A percentile compares a stretch with the other conserved stretches of the same genome.
Evolutionary conservation across 2,329 filamentous ascomycete genomes (phyloP).

Genomic region (Dryadomyces quercivorus): DNA sequence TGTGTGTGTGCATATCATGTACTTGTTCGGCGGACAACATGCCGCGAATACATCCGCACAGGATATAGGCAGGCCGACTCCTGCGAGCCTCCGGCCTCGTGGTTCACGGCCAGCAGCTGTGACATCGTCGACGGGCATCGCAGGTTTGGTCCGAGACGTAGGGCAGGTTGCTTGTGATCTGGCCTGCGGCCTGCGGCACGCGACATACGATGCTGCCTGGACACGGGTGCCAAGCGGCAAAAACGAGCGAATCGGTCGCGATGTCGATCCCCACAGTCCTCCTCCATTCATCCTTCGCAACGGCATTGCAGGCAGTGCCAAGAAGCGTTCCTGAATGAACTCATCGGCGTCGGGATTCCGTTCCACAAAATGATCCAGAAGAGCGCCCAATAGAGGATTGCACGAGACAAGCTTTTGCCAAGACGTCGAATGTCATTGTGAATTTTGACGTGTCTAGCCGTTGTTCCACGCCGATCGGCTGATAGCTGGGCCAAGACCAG

Average conservation of each 20-base stretch:
- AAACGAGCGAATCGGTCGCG: too few species aligned
- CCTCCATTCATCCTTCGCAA: too few species aligned
- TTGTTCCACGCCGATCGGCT: background rate
- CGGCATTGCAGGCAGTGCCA: background rate
- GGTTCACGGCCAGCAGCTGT: background rate
- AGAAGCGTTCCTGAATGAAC: slow-evolving; percentile 1
- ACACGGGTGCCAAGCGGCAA: too few species aligned
- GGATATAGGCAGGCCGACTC: too few species aligned
- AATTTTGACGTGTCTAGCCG: background rate
- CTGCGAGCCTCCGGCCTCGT: background rate
- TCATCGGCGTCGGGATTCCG: background rate
- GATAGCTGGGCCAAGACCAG: background rate
- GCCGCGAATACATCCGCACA: too few species aligned
- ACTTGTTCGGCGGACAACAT: too few species aligned
- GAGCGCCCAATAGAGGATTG: background rate
- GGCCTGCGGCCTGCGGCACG: too few species aligned
- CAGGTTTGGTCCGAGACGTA: background rate
- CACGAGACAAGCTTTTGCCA: slow-evolving; percentile 8
- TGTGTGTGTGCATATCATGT: too few species aligned
- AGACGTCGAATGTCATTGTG: background rate
- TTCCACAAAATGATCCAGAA: slow-evolving; percentile 1
- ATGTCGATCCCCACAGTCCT: too few species aligned
- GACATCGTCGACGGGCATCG: background rate
- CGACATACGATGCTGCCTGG: too few species aligned
- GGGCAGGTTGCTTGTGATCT: too few species aligned